Evolutionary conservation across 2,329 filamentous ascomycete species (phyloP).

Genomic region (Dactylellina sp.): DNA sequence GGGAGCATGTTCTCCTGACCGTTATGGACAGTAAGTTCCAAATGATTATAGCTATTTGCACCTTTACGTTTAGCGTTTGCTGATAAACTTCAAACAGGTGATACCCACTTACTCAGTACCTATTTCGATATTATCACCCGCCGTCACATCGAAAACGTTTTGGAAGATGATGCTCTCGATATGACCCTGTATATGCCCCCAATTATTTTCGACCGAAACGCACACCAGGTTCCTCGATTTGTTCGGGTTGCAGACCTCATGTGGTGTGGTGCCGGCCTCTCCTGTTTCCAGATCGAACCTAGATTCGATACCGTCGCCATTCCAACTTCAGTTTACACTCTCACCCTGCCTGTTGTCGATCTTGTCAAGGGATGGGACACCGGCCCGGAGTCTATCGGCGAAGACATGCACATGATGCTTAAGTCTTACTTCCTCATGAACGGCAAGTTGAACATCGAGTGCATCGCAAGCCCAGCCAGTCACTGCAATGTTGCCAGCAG

Average conservation of each 20-base stretch:
- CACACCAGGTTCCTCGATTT: slow-evolving; percentile 74
- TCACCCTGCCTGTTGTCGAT: slow-evolving; percentile 75
- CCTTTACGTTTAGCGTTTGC: slow-evolving; percentile 52
- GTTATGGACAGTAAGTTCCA: slow-evolving; percentile 75
- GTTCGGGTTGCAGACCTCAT: slow-evolving; percentile 79
- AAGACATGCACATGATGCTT: slow-evolving; percentile 81
- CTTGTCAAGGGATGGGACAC: slow-evolving; percentile 79
- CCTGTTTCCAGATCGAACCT: slow-evolving; percentile 61
- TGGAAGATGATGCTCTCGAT: slow-evolving; percentile 71
- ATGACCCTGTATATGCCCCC: slow-evolving; percentile 77
- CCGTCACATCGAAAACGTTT: slow-evolving; percentile 69
- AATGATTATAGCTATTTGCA: neutral
- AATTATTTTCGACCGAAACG: slow-evolving; percentile 80
- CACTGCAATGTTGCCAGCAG: slow-evolving; percentile 77
- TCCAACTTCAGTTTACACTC: slow-evolving; percentile 79
- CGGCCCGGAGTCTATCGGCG: slow-evolving; percentile 77
- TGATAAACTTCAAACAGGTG: slow-evolving; percentile 67
- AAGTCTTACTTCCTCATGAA: slow-evolving; percentile 82
- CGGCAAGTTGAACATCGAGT: slow-evolving; percentile 74
- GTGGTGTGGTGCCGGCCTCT: slow-evolving; percentile 78
- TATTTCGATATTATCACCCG: slow-evolving; percentile 74
- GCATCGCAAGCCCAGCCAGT: slow-evolving; percentile 76
- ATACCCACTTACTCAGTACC: slow-evolving; percentile 76
- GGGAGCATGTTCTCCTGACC: slow-evolving; percentile 75
- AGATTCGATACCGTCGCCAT: slow-evolving; percentile 69